phyloP scores from a whole-genome alignment of 2,329 filamentous ascomycete genomes.

The Corynespora cassiicola region DNA sequence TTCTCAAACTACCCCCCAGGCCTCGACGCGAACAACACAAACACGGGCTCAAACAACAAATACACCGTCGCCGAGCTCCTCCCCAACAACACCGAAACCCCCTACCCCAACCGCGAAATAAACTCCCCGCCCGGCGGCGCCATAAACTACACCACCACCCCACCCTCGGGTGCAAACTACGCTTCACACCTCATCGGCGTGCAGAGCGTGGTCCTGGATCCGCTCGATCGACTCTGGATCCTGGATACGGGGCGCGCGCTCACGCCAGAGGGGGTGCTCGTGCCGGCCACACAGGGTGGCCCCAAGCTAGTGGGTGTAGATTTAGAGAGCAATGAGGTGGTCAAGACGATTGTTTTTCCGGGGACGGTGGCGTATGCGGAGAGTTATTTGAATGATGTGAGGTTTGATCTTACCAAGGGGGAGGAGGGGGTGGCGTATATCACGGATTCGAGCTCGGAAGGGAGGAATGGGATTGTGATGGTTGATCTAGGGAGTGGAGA shows the following conservation, averaged over 20 bases:
- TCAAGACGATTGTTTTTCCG: slow-evolving; percentile 60
- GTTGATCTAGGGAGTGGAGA: slow-evolving; percentile 58
- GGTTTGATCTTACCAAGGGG: slow-evolving; percentile 58
- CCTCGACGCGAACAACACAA: slow-evolving; percentile 56
- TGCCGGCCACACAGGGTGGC: slow-evolving; percentile 54
- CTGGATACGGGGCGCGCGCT: slow-evolving; percentile 59
- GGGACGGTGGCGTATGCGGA: slow-evolving; percentile 54
- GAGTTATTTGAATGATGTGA: slow-evolving; percentile 61
- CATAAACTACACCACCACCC: slow-evolving; percentile 59
- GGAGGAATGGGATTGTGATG: slow-evolving; percentile 57
- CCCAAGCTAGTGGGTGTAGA: slow-evolving; percentile 60
- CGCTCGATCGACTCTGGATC: slow-evolving; percentile 59
- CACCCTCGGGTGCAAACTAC: slow-evolving; percentile 54
- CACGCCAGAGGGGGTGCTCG: slow-evolving; percentile 52
- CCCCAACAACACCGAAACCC: slow-evolving; percentile 50
- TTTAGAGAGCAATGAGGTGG: slow-evolving; percentile 52
- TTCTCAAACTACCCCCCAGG: slow-evolving; percentile 61
- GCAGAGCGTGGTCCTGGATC: slow-evolving; percentile 60
- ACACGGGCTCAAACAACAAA: slow-evolving; percentile 47
- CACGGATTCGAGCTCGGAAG: slow-evolving; percentile 57
- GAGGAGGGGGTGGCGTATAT: slow-evolving; percentile 61
- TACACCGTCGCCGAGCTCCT: slow-evolving; percentile 59
- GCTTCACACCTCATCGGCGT: slow-evolving; percentile 59
- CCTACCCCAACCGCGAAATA: slow-evolving; percentile 52
- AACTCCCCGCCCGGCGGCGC: slow-evolving; percentile 58